Base-by-base conservation (phyloP, 2,329 filamentous ascomycete genomes). In the Fusarium bactridioides region DNA sequence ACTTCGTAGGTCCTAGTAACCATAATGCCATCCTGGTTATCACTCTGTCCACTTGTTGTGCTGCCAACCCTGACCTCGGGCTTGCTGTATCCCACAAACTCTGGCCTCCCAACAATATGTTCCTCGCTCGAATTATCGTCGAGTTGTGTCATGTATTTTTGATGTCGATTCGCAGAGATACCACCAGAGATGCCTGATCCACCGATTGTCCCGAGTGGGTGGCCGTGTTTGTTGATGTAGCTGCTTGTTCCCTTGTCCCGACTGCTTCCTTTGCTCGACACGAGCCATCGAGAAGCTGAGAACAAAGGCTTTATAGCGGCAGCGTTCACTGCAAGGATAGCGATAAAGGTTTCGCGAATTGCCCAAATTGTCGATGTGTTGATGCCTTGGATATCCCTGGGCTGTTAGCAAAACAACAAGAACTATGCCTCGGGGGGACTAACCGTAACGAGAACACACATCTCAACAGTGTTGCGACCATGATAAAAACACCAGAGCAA, bases 401-500 rank as follows among this genome's bases (percentile, higher is more conserved):
- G 5, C 11, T 15, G 43, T 74, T 48, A 74, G 67, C 19, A 25
- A 21, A 37, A 16, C 4, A 2, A 6, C 3, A 6, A 31, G 10
- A 12, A 4, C 3, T 2, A 23, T n/a, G 11, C 5, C 8, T 3
- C 5, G 15, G 10, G 25, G 25, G 10, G 16, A 21, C 54, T 21
- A 65, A 72, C 71, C 29, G 67, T 1, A 85, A 75, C 18, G 80
- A 83, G 9, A 83, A 68, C 40, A 83, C 67, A 60, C 82, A 84
- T n/a, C 83, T 82, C 40, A 85, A 76, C 1, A 85, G 67, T 3
- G 83, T 80, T 27, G 83, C 82, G 12, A 81, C 70, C 66, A 85
- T 83, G 61, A 84, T 80, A 65, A 85, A 85, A n/a, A 85, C 43
- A 7, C 83, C 83, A 7, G 83, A 82, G 56, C 81, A 85, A 16